Conservation (phyloP, 352 stramenopile genomes). For the Globisporangium solare region DNA sequence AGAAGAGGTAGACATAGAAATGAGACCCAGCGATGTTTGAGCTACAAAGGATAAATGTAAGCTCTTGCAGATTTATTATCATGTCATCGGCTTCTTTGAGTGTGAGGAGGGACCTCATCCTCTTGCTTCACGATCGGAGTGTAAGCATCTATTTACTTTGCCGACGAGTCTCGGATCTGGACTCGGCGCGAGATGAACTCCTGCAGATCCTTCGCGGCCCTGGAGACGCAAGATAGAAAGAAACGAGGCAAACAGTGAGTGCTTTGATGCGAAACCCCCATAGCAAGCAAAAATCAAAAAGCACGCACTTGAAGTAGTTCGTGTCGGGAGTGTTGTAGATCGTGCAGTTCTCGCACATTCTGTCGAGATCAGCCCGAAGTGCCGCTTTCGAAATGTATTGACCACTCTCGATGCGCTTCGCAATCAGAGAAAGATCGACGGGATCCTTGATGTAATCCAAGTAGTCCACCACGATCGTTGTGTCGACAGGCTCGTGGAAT, state of each 20-base stretch:
- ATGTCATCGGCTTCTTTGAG: no score
- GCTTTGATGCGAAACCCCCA: neutral
- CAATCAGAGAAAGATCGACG: slow-evolving; percentile 85
- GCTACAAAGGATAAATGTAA: no score
- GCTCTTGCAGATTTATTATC: no score
- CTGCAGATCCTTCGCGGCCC: slow-evolving; percentile 68
- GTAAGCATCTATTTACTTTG: slow-evolving; percentile 1
- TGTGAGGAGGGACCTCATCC: no score
- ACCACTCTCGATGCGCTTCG: slow-evolving; percentile 78
- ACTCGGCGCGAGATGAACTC: slow-evolving; percentile 75
- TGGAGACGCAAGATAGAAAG: slow-evolving; percentile 12
- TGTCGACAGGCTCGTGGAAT: slow-evolving; percentile 97
- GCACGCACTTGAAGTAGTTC: slow-evolving; percentile 95
- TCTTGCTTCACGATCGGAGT: no score
- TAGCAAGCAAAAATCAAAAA: neutral
- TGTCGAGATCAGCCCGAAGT: slow-evolving; percentile 92
- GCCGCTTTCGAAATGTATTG: slow-evolving; percentile 90
- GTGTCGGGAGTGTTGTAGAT: slow-evolving; percentile 95
- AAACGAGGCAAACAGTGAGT: neutral
- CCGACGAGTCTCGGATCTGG: slow-evolving; percentile 35
- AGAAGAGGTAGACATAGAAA: no score
- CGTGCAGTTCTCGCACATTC: slow-evolving; percentile 98
- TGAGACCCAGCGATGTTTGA: neutral
- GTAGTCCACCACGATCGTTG: slow-evolving; percentile 94
- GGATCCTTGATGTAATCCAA: slow-evolving; percentile 95